A percentile compares a stretch with the other conserved stretches of the same genome.
Conservation (phyloP, 345 rosid genomes). For the Brassica cretica region DNA sequence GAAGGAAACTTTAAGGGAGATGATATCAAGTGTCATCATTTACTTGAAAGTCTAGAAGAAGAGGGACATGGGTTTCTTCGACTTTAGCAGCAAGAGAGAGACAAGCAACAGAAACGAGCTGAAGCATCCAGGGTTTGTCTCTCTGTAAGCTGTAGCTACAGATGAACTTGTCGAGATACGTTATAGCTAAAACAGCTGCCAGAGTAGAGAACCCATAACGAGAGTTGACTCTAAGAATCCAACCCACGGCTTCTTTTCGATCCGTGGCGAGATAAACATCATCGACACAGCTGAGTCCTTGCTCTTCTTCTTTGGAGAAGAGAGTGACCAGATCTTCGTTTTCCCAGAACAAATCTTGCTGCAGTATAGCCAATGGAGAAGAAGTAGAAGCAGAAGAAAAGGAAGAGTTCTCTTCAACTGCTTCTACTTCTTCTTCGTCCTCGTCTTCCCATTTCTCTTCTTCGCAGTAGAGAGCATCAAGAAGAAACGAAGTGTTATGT, state of each 20-base stretch:
- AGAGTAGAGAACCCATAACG: slow-evolving; percentile 67
- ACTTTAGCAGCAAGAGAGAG: slow-evolving; percentile 96
- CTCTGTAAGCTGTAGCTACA: slow-evolving; percentile 47
- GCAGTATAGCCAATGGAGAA: slow-evolving; percentile 45
- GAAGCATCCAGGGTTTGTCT: slow-evolving; percentile 92
- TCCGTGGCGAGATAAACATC: slow-evolving; percentile 42
- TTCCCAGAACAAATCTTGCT: slow-evolving; percentile 77
- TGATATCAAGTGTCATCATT: background rate
- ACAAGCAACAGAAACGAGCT: slow-evolving; percentile 82
- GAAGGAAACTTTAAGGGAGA: background rate
- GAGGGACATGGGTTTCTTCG: slow-evolving; percentile 87
- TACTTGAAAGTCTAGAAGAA: slow-evolving; percentile 87
- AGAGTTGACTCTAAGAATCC: slow-evolving; percentile 75
- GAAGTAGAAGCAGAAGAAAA: slow-evolving; percentile 23
- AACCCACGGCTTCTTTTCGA: slow-evolving; percentile 67
- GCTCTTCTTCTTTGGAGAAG: slow-evolving; percentile 61
- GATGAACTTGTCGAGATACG: slow-evolving; percentile 84
- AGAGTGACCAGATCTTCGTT: slow-evolving; percentile 69
- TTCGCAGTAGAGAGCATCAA: slow-evolving; percentile 71
- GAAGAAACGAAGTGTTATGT: slow-evolving; percentile 40
- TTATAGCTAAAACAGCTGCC: slow-evolving; percentile 73
- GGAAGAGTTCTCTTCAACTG: slow-evolving; percentile 35
- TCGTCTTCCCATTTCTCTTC: slow-evolving; percentile 67
- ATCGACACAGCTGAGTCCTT: slow-evolving; percentile 30
- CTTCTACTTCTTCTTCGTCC: slow-evolving; percentile 40